Conservation (phyloP, 768 basidiomycete species). For the Trametes cubensis region DNA sequence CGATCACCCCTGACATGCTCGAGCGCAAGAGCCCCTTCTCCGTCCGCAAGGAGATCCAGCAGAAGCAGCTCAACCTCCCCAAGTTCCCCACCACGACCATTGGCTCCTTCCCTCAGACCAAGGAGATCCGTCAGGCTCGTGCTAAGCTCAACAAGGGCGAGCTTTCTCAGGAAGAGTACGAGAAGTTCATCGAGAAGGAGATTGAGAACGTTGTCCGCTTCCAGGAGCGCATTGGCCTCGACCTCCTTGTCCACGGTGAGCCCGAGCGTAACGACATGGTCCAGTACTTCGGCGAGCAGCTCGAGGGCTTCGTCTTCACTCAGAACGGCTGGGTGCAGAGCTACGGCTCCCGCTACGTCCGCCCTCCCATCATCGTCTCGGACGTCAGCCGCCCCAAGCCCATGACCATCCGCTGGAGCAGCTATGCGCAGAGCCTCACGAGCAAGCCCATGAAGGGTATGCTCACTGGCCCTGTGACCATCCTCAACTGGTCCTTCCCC, state of each 20-base stretch:
- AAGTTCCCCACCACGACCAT: conserved; percentile 99
- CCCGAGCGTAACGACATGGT: conserved; percentile 99
- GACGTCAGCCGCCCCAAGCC: conserved; percentile 91
- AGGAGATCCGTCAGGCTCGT: conserved; percentile 97
- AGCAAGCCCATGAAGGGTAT: conserved; percentile 98
- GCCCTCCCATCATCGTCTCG: conserved; percentile 97
- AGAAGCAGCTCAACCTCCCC: conserved; percentile 86
- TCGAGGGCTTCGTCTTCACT: conserved; percentile 96
- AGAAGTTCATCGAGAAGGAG: conserved; percentile 98
- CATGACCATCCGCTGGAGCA: conserved; percentile 97
- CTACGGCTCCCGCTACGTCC: conserved; percentile 98
- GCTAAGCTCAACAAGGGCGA: conserved; percentile 93
- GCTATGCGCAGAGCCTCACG: conserved; percentile 94
- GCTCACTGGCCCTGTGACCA: conserved; percentile 97
- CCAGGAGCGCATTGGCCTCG: conserved; percentile 96
- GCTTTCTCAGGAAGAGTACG: conserved; percentile 84
- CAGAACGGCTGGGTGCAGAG: conserved; percentile 99
- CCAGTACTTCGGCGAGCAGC: conserved; percentile 98
- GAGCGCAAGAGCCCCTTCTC: conserved; percentile 90
- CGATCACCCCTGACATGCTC: conserved; percentile 84
- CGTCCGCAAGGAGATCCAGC: conserved; percentile 84
- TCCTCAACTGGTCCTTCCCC: conserved; percentile 99
- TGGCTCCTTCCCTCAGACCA: conserved; percentile 99
- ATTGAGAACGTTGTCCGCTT: conserved; percentile 90
- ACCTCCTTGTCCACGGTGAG: conserved; percentile 98